Percentiles rank a stretch among this genome's conserved stretches.
Conservation (phyloP, 306 rosid species). For the Medicago truncatula region DNA sequence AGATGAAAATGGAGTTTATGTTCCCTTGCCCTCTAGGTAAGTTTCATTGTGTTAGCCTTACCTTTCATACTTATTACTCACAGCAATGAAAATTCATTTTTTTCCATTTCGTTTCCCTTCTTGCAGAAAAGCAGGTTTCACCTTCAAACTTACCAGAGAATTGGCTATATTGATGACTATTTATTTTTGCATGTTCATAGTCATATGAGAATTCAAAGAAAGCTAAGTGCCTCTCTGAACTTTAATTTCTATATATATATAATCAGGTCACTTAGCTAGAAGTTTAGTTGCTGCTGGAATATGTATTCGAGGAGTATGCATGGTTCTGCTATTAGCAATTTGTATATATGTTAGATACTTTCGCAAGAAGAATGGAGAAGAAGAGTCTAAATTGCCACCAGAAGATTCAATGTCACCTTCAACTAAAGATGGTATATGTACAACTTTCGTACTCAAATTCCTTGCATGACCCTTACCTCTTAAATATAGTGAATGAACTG, state of each 20-base stretch:
- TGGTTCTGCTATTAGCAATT: constrained; percentile 39
- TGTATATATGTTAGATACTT: background rate
- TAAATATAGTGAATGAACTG: too few relatives aligned
- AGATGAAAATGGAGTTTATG: constrained; percentile 61
- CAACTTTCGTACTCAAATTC: too few relatives aligned
- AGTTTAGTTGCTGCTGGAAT: background rate
- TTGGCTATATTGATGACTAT: background rate
- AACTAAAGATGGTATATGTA: background rate
- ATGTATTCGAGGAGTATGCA: background rate
- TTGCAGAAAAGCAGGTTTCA: constrained; percentile 51
- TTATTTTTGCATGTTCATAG: background rate
- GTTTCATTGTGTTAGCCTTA: constrained; percentile 39
- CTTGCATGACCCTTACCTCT: too few relatives aligned
- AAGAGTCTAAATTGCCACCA: background rate
- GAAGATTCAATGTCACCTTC: background rate
- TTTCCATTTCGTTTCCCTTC: constrained; percentile 33
- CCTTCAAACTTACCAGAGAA: background rate
- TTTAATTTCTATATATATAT: background rate
- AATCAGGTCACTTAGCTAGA: constrained; percentile 34
- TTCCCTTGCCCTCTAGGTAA: constrained; percentile 54
- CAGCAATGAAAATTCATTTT: too few relatives aligned
- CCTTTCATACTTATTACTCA: background rate
- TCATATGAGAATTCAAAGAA: background rate
- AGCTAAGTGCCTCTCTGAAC: background rate
- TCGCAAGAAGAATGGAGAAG: background rate